A percentile compares a stretch with the other conserved stretches of the same genome.
Evolutionary conservation across 371 early-diverging fungal genomes (phyloP).

Genomic region (Apophysomyces ossiformis): DNA sequence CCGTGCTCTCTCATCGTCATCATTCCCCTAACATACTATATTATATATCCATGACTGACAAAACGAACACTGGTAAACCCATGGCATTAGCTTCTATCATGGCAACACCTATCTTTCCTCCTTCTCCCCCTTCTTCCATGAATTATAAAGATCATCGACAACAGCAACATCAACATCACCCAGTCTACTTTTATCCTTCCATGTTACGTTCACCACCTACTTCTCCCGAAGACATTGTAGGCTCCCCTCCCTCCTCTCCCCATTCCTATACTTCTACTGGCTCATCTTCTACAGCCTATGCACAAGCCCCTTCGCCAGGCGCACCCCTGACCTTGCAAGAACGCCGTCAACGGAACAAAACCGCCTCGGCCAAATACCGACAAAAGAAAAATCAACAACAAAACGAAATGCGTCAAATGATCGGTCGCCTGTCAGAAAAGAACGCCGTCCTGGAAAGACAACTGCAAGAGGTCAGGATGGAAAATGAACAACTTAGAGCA

Average conservation of each 20-base stretch:
- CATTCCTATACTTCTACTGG: slow-evolving; percentile 10
- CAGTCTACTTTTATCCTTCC: slow-evolving; percentile 1
- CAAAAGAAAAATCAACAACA: slow-evolving; percentile 68
- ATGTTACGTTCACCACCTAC: slow-evolving; percentile 40
- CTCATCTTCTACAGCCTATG: slow-evolving; percentile 7
- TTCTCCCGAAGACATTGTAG: slow-evolving; percentile 37
- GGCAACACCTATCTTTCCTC: slow-evolving; percentile 26
- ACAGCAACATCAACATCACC: slow-evolving; percentile 1
- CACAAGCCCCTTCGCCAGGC: slow-evolving; percentile 1
- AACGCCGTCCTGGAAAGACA: slow-evolving; percentile 57
- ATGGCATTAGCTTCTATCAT: slow-evolving; percentile 51
- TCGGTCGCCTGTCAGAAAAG: slow-evolving; percentile 52
- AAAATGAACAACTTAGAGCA: slow-evolving; percentile 55
- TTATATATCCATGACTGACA: slow-evolving; percentile 1
- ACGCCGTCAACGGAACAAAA: slow-evolving; percentile 63
- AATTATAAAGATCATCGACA: slow-evolving; percentile 25
- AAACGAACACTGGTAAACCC: slow-evolving; percentile 14
- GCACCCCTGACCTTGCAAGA: slow-evolving; percentile 55
- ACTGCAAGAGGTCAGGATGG: slow-evolving; percentile 53
- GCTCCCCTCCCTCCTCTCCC: slow-evolving; percentile 35
- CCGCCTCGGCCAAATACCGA: slow-evolving; percentile 69
- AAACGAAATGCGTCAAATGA: slow-evolving; percentile 62
- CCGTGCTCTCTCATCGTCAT: not conserved
- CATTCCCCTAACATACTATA: no score
- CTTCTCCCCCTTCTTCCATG: slow-evolving; percentile 25